Evolutionary conservation across 2,329 filamentous ascomycete genomes (phyloP).

Genomic region (Aspergillus pseudotamarii): DNA sequence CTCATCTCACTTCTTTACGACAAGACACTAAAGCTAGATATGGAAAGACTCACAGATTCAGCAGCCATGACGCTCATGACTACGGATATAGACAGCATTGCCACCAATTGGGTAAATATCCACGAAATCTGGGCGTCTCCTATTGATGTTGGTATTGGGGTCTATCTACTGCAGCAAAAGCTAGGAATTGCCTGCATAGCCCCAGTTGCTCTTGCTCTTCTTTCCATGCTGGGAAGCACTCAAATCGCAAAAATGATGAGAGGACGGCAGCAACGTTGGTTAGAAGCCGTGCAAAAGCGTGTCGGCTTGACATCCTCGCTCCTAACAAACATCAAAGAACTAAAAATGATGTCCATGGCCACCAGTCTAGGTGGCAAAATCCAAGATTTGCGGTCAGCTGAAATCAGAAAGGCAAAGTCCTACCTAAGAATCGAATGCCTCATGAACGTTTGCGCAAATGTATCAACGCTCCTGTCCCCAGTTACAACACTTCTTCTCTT

Average conservation of each 20-base stretch:
- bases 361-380: neutral
- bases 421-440: neutral
- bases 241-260: constrained; percentile 1
- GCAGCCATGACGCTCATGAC: neutral
- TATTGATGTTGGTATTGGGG: too few species aligned
- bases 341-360: neutral
- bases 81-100: too few species aligned
- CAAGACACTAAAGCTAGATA: neutral
- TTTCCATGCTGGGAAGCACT: neutral
- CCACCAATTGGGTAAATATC: too few species aligned
- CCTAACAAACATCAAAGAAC: neutral
- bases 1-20: constrained; percentile 3
- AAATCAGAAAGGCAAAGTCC: neutral
- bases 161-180: too few species aligned
- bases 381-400: neutral
- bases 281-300: neutral
- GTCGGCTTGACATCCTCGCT: neutral
- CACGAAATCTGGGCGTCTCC: too few species aligned
- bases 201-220: neutral
- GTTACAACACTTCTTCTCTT: constrained; percentile 1
- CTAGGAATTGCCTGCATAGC: too few species aligned
- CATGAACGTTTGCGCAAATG: neutral
- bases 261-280: neutral
- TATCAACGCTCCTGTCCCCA: neutral
- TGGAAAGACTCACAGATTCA: neutral